Evolutionary conservation across 1,284 basidiomycete species (phyloP), one percentile per base, ranked within the genome.

Genomic region (Leccinum proximum): DNA sequence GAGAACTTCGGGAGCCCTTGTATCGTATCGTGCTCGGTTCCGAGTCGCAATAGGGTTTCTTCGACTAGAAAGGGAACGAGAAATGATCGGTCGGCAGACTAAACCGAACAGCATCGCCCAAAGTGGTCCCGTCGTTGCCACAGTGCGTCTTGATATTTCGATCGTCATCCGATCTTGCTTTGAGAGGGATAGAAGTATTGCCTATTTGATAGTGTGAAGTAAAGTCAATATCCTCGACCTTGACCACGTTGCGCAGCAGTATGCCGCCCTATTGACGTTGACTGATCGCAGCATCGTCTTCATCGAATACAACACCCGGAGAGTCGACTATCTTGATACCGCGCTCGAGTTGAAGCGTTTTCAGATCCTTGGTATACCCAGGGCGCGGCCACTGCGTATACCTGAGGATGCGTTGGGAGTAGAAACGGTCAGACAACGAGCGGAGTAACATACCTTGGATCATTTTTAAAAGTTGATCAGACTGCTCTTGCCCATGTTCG

Each of bases 401-500:
- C 89, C 87, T 89, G 64, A 38, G 80, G 50, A 80, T 76, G 59
- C 76, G 79, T 71, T 81, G 2, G 11, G 69, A 80, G 80, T 54
- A 78, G 67, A 48, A 67, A 45, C 72, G 75, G 9, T 73, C 64
- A 50, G 16, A 50, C 22, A 18, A 59, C n/a, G 50, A 6, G 14
- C 13, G 16, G 45, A 54, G 2, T 5, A 60, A 54, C 76, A 66
- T 18, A 93, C 94, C 78, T 95, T 93, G 64, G 87, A 88, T 54
- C 96, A 22, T 22, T 22, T 22, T 22, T 22, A 22, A 22, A 22
- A 94, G 78, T 99, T 99, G 80, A 99, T 98, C 65, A 98, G 76
- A 70, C 90, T 94, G 65, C 93, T 96, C 80, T 99, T 99, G 10
- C 97, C 97, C 63, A 98, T 97, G 77, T 99, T 99, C 4, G 97